These are phyloP conservation scores for Geotrichum macrosporum DNA, from an alignment of 1,139 yeast genomes.

Conservation along the genomic window DNA sequence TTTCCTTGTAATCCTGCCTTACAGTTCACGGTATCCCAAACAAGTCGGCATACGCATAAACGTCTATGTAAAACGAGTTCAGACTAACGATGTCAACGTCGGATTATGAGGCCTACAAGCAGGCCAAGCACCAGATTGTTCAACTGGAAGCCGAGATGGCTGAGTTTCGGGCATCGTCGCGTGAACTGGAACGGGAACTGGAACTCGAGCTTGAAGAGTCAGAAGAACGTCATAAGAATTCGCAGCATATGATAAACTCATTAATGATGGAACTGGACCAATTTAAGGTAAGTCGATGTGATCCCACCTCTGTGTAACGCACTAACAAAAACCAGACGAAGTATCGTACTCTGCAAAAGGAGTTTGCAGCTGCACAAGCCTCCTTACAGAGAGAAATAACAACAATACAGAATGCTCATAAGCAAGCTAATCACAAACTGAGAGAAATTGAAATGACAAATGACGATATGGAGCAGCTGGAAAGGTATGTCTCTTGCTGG, in stretches of 20 bases:
- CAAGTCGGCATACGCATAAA: no score
- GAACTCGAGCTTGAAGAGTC: slow-evolving; percentile 39
- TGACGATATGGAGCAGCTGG: slow-evolving; percentile 39
- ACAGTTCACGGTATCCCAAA: no score
- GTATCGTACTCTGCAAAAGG: slow-evolving; percentile 31
- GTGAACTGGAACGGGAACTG: slow-evolving; percentile 38
- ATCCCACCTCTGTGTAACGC: background rate
- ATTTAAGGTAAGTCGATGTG: slow-evolving; percentile 27
- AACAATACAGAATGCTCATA: slow-evolving; percentile 32
- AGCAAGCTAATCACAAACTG: slow-evolving; percentile 31
- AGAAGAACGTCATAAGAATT: slow-evolving; percentile 31
- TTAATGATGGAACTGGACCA: slow-evolving; percentile 29
- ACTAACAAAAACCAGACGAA: slow-evolving; percentile 22
- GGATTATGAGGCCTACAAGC: slow-evolving; percentile 23
- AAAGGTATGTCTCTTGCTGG: slow-evolving; percentile 1
- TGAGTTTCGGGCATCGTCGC: slow-evolving; percentile 38
- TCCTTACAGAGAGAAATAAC: slow-evolving; percentile 33
- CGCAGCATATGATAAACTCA: slow-evolving; percentile 28
- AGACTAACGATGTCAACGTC: slow-evolving; percentile 14
- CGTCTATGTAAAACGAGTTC: no score
- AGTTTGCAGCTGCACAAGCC: slow-evolving; percentile 31
- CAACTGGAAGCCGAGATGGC: slow-evolving; percentile 39
- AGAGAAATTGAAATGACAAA: slow-evolving; percentile 41
- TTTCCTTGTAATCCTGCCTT: no score
- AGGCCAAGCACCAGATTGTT: slow-evolving; percentile 35